A percentile compares a stretch with the other conserved stretches of the same genome.
These are phyloP conservation scores for Lichtheimia hyalospora DNA, from an alignment of 371 early-diverging fungal species.

Conservation along the genomic window DNA sequence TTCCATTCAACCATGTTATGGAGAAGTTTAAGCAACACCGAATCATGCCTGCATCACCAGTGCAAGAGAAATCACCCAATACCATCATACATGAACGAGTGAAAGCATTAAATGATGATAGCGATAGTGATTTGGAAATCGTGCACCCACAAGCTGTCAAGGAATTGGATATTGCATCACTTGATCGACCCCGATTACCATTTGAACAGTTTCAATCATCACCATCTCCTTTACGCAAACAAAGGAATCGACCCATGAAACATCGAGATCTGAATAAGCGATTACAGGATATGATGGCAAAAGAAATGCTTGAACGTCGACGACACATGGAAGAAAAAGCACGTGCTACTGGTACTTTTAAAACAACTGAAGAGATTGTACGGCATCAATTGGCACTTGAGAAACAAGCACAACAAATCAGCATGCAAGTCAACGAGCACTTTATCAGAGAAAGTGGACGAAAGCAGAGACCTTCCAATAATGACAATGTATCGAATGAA, in stretches of 20 bases:
- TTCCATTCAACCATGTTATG: conserved; percentile 12
- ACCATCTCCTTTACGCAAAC: conserved; percentile 3
- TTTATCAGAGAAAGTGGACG: conserved; percentile 4
- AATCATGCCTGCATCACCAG: neutral
- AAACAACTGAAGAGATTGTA: conserved; percentile 37
- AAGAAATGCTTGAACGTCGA: conserved; percentile 28
- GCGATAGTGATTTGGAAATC: conserved; percentile 6
- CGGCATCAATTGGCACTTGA: conserved; percentile 33
- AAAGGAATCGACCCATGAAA: conserved; percentile 8
- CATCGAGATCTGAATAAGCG: conserved; percentile 27
- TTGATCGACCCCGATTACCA: conserved; percentile 1
- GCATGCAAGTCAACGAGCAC: conserved; percentile 23
- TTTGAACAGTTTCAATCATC: conserved; percentile 9
- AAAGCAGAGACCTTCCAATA: neutral
- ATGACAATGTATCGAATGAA: conserved; percentile 6
- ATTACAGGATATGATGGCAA: conserved; percentile 26
- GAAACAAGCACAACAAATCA: conserved; percentile 25
- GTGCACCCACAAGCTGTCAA: neutral
- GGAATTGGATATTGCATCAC: conserved; percentile 8
- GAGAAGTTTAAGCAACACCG: conserved; percentile 12
- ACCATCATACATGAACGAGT: too few species aligned
- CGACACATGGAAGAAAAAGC: conserved; percentile 35
- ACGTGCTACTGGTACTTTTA: conserved; percentile 29
- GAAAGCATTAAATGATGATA: neutral
- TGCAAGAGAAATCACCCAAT: neutral